phyloP scores from a whole-genome alignment of 306 rosid genomes.

The Trifolium pratense region DNA sequence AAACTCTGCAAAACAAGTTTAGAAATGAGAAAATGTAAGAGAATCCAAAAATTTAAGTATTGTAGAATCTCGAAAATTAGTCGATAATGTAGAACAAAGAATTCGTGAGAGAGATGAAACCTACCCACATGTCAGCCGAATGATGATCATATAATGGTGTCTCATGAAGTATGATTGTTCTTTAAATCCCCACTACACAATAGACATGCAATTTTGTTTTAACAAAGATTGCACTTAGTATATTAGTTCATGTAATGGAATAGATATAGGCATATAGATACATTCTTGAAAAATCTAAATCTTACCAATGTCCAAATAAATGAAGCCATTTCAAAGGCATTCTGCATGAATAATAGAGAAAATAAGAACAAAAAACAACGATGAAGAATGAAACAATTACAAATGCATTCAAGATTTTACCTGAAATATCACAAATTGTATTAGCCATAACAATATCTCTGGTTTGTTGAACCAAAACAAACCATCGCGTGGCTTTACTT shows the following conservation, averaged over 20 bases:
- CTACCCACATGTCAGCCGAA: constrained; percentile 80
- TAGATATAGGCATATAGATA: not conserved
- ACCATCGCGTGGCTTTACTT: constrained; percentile 86
- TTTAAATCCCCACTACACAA: constrained; percentile 79
- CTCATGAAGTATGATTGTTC: constrained; percentile 80
- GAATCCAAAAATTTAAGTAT: constrained; percentile 4
- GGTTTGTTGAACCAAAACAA: constrained; percentile 95
- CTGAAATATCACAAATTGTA: constrained; percentile 97
- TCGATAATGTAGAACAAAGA: constrained; percentile 15
- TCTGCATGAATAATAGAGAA: constrained; percentile 56
- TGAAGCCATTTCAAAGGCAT: constrained; percentile 96
- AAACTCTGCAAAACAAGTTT: constrained; percentile 55
- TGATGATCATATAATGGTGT: constrained; percentile 75
- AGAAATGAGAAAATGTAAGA: constrained; percentile 32
- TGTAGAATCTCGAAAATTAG: constrained; percentile 21
- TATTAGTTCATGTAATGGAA: constrained; percentile 2
- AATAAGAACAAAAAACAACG: constrained; percentile 32
- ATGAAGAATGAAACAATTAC: not conserved
- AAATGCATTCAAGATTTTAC: constrained; percentile 43
- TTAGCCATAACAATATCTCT: constrained; percentile 68
- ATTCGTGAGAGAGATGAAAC: constrained; percentile 38
- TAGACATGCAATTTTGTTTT: constrained; percentile 38
- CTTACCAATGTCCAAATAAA: constrained; percentile 96
- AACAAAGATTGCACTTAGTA: constrained; percentile 5
- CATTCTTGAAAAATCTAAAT: constrained; percentile 26